Evolutionary conservation across 2,329 filamentous ascomycete species (phyloP).

Genomic region (Cyphellophora europaea): DNA sequence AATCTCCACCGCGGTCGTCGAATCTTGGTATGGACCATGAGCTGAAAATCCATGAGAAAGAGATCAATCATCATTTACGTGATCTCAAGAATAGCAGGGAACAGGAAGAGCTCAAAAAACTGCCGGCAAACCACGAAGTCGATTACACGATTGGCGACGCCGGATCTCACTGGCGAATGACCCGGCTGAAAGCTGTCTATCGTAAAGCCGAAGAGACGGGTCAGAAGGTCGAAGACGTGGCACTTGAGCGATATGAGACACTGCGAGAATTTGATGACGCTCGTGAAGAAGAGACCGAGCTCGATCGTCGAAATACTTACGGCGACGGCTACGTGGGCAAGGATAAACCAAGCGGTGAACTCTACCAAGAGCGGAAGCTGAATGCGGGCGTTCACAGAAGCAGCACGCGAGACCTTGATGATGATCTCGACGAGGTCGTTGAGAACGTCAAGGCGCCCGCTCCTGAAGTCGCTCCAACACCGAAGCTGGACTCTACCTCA

Average conservation of each 20-base stretch:
- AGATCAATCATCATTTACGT: conserved; percentile 66
- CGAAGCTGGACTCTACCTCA: conserved; percentile 46
- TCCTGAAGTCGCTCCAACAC: conserved; percentile 1
- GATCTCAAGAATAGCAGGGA: conserved; percentile 45
- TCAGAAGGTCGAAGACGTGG: conserved; percentile 69
- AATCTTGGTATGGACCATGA: conserved; percentile 50
- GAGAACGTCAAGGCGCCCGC: conserved; percentile 25
- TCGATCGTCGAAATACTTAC: conserved; percentile 74
- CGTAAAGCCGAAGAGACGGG: conserved; percentile 65
- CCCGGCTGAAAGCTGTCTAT: conserved; percentile 80
- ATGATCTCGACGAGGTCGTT: conserved; percentile 25
- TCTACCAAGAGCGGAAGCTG: conserved; percentile 68
- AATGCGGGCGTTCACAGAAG: conserved; percentile 41
- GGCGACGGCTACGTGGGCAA: conserved; percentile 77
- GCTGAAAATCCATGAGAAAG: conserved; percentile 65
- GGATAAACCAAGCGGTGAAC: conserved; percentile 76
- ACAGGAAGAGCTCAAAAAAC: conserved; percentile 24
- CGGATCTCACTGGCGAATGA: conserved; percentile 94
- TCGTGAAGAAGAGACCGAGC: conserved; percentile 81
- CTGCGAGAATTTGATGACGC: conserved; percentile 84
- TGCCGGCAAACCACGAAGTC: conserved; percentile 53
- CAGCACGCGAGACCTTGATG: conserved; percentile 21
- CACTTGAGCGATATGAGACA: conserved; percentile 70
- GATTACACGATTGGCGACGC: conserved; percentile 81
- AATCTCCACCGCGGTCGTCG: conserved; percentile 29